phyloP scores from a whole-genome alignment of 441 rosid species.

The Populus hybrid region DNA sequence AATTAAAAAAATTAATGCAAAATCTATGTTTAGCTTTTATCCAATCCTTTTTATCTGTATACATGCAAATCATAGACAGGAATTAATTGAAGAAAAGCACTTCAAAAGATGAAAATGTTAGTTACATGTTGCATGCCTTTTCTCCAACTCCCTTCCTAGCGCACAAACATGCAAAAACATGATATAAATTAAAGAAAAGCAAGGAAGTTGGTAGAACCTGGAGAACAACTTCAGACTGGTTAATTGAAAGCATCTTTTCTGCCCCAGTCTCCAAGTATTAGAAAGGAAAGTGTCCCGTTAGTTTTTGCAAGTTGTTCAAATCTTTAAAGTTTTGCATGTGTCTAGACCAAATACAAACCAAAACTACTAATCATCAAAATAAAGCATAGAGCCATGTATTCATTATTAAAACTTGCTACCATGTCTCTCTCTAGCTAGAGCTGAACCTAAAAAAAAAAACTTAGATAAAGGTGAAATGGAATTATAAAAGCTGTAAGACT shows the following conservation, averaged over 20 bases:
- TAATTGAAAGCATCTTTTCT: slow-evolving; percentile 53
- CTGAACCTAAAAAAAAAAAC: no score
- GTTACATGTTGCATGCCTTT: background rate
- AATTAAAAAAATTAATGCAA: background rate
- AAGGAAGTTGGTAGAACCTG: slow-evolving; percentile 30
- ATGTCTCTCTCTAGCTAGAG: background rate
- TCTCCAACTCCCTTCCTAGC: background rate
- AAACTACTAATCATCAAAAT: background rate
- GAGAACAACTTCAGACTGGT: slow-evolving; percentile 56
- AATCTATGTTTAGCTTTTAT: no score
- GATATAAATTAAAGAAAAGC: background rate
- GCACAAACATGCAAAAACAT: background rate
- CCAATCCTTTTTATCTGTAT: slow-evolving; percentile 52
- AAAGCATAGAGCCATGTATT: background rate
- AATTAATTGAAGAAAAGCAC: background rate
- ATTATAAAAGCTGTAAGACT: no score
- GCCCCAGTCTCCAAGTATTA: slow-evolving; percentile 82
- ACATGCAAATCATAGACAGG: background rate
- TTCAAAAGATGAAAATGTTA: background rate
- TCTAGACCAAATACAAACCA: slow-evolving; percentile 19
- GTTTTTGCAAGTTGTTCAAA: slow-evolving; percentile 44
- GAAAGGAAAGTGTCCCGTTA: slow-evolving; percentile 50
- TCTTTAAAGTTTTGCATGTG: slow-evolving; percentile 36
- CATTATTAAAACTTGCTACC: background rate
- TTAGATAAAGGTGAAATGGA: no score